Evolutionary conservation across 495 filamentous ascomycete species (phyloP), one percentile per base, ranked within the genome.

Genomic region (Mytilinidion resinicola): DNA sequence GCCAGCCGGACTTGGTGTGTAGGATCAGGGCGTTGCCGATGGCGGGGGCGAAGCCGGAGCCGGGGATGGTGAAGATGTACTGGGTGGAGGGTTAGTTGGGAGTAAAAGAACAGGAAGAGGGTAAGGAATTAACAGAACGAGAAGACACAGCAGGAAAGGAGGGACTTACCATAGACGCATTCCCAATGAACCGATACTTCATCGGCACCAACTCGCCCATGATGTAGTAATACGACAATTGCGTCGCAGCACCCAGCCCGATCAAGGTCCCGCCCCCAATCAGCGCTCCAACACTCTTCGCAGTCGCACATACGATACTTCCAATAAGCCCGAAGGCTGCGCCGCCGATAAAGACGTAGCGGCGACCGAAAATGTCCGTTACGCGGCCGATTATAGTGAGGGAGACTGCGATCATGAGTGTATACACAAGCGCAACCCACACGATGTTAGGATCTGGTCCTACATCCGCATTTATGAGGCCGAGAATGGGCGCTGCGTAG

Each of bases 331-430:
- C 60, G 15, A 71, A 36, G 9, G 61, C 55, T 25, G 59, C 59
- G 19, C 65, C 67, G 12, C 42, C 53, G 9, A 72, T 63, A 42
- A 70, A 53, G 34, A 67, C 49, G 39, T 55, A 67, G 20, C 68
- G 56, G 11, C 70, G 68, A 37, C 70, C 69, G 44, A 70, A 73
- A 21, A 73, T 71, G 42, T 72, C 70, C 38, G 58, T 61, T 19
- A 73, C 49, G 4, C 63, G 59, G 30, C 70, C 70, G 30, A 69
- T 66, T 34, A 70, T 56, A 19, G 69, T 57, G 57, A 71, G 62
- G 21, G 52, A 55, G 14, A 72, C 61, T 12, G 70, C 56, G 5
- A 61, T 61, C 9, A 58, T 44, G 10, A 69, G 42, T 1, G 54
- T 62, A 55, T 67, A 71, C n/a, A 56, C 54, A 20, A 65, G 61